Conservation (phyloP, 116 monocot genomes). For the Trichopus zeylanicus region DNA sequence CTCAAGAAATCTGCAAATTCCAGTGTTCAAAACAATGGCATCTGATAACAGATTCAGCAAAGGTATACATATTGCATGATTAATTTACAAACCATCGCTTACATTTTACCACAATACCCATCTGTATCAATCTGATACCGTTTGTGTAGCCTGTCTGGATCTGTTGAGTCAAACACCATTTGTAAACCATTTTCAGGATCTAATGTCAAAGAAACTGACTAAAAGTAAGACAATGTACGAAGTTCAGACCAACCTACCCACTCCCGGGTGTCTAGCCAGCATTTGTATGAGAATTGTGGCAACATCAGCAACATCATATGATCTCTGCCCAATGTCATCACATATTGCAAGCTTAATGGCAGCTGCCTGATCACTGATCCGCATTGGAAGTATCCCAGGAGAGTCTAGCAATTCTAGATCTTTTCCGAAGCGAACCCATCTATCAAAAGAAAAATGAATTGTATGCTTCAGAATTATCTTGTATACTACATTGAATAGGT, state of each 20-base stretch:
- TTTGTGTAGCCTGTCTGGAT: no score
- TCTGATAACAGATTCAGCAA: no score
- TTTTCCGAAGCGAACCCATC: slow-evolving; percentile 94
- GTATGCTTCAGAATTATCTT: no score
- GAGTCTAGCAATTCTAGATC: slow-evolving; percentile 91
- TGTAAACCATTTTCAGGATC: no score
- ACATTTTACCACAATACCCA: slow-evolving; percentile 82
- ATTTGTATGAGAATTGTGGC: slow-evolving; percentile 84
- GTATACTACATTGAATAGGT: no score
- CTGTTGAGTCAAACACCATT: no score
- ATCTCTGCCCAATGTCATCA: slow-evolving; percentile 95
- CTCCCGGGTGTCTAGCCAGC: slow-evolving; percentile 51
- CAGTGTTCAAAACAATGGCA: not conserved
- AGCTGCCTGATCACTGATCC: slow-evolving; percentile 84
- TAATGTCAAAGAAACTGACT: no score
- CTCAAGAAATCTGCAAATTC: slow-evolving; percentile 45
- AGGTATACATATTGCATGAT: no score
- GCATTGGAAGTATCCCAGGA: slow-evolving; percentile 93
- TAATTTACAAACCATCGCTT: no score
- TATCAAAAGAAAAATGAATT: slow-evolving; percentile 19
- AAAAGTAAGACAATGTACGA: no score
- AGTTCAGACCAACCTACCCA: slow-evolving; percentile 56
- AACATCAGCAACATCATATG: slow-evolving; percentile 84
- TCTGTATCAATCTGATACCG: no score
- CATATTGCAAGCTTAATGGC: slow-evolving; percentile 96